Evolutionary conservation across 192 early-diverging fungal genomes (phyloP), one percentile per base, ranked within the genome.

Genomic region (Pilobolus umbonatus): DNA sequence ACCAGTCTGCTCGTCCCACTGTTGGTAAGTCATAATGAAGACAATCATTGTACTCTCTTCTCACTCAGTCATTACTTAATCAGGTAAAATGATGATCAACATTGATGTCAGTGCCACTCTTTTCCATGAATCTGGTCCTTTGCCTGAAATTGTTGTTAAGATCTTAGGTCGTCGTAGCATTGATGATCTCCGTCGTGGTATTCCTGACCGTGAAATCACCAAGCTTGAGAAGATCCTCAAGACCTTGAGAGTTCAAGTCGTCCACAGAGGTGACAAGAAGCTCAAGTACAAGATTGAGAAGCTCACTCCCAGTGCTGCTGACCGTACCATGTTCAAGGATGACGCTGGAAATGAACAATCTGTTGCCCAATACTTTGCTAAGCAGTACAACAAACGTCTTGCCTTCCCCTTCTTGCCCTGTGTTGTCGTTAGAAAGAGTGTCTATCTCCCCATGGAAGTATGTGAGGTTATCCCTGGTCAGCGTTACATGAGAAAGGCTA

Each of bases 391-490:
- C 68, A 78, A 75, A 40, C 69, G 60, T 3, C 71, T 98, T 30
- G 59, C 67, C 44, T 97, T 83, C 57, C 86, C 94, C 4, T 82
- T 85, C 54, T 71, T 97, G 57, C 96, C 94, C 2, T 87, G 87
- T 30, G 79, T 91, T 19, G 84, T 89, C 15, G 88, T 92, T 28
- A 70, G 79, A 25, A 81, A 82, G 38, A 80, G 82, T 47, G 66
- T 76, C n/a, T 80, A 82, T 49, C 68, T 97, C 30, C 96, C 96
- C 36, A 86, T 98, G 75, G 96, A 98, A 76, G 78, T 96, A 29
- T 95, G 93, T 73, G 77, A 81, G 22, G 80, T 98, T 29, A 69
- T 86, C 30, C 77, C 84, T 29, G 93, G 92, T 46, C 93, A 94
- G 74, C 81, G 92, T 39, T 84, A 90, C 63, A 71, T 84, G 61